Evolutionary conservation across 1,284 basidiomycete species (phyloP).

Genomic region (Cutaneotrichosporon dermatis): DNA sequence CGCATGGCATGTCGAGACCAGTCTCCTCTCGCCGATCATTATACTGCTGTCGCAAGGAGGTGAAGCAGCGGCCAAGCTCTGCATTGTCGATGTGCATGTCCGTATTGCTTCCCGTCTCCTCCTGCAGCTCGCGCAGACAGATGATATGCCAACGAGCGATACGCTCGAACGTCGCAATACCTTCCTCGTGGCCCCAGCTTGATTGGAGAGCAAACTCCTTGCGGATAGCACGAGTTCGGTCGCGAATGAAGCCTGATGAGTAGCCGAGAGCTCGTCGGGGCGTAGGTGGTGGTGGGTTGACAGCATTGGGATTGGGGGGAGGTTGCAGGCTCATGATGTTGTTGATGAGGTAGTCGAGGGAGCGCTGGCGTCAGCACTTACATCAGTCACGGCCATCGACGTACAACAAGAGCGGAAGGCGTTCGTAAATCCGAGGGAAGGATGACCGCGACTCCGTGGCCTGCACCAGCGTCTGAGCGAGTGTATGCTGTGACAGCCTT

Average conservation of each 20-base stretch:
- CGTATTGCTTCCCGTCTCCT: constrained; percentile 36
- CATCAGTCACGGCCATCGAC: constrained; percentile 15
- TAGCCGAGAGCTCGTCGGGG: constrained; percentile 57
- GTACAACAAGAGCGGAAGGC: constrained; percentile 71
- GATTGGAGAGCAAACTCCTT: constrained; percentile 95
- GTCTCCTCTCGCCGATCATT: constrained; percentile 67
- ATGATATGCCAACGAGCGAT: constrained; percentile 93
- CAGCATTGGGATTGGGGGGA: constrained; percentile 23
- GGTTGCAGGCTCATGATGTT: constrained; percentile 63
- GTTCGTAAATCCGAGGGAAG: constrained; percentile 90
- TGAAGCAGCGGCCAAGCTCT: constrained; percentile 54
- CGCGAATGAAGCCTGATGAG: constrained; percentile 68
- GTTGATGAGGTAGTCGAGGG: constrained; percentile 88
- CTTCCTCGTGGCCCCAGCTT: constrained; percentile 62
- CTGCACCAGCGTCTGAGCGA: constrained; percentile 70
- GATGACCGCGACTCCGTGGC: constrained; percentile 52
- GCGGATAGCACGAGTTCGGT: constrained; percentile 82
- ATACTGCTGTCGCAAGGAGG: constrained; percentile 88
- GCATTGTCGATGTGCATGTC: constrained; percentile 47
- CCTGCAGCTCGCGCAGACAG: constrained; percentile 68
- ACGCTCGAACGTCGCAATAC: constrained; percentile 87
- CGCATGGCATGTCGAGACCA: constrained; percentile 56
- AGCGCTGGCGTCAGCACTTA: constrained; percentile 54
- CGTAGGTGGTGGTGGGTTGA: constrained; percentile 24
- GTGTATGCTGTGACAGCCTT: constrained; percentile 93